phyloP scores from a whole-genome alignment of 2,329 filamentous ascomycete genomes.

The Hymenoscyphus albidus region DNA sequence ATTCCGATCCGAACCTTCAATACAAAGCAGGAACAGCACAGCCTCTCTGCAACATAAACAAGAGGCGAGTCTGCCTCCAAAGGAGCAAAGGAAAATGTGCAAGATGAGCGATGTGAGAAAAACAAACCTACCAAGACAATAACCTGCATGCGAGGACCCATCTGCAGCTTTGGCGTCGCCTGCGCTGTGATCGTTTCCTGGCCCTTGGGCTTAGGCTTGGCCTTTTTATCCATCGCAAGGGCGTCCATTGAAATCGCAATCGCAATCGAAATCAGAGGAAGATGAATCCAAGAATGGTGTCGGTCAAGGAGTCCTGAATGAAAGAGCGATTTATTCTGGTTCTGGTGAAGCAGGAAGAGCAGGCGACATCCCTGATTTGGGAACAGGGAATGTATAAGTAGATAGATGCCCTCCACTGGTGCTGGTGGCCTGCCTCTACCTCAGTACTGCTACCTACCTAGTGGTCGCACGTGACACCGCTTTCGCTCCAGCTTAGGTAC shows the following conservation, averaged over 20 bases:
- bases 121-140: slow-evolving; percentile 14
- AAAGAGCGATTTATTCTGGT: background rate
- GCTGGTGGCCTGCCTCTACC: too few species aligned
- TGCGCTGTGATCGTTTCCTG: background rate
- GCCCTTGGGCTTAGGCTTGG: background rate
- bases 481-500: too few species aligned
- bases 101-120: background rate
- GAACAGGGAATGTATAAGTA: too few species aligned
- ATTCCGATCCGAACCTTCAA: background rate
- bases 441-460: too few species aligned
- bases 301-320: background rate
- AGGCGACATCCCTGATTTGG: too few species aligned
- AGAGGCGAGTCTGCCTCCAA: too few species aligned
- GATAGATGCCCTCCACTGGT: too few species aligned
- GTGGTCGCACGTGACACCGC: too few species aligned
- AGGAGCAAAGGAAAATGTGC: too few species aligned
- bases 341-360: background rate
- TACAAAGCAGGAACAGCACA: background rate
- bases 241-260: background rate
- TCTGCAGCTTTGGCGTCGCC: background rate
- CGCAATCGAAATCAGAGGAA: background rate
- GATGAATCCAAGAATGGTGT: background rate
- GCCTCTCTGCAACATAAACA: background rate
- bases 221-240: background rate
- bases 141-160: slow-evolving; percentile 9